Evolutionary conservation across 208 protist genomes (phyloP), one percentile per base, ranked within the genome.

Genomic region (Trypanosomatidae sp.): DNA sequence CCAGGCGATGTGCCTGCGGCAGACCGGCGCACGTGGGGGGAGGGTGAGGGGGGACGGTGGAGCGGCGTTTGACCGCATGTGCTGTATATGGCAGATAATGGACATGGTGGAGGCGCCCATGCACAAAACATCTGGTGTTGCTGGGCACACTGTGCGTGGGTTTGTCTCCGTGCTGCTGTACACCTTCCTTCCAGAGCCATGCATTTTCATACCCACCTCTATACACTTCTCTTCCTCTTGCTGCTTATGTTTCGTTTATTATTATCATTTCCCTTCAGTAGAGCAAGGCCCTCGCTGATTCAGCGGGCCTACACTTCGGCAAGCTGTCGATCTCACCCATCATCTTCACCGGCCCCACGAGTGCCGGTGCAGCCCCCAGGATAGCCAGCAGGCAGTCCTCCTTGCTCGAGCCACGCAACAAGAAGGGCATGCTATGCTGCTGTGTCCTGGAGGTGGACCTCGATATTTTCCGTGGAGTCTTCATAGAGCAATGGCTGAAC

Each of bases 401-500:
- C 15, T 58, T 86, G 5, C 73, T 84, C 0, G 71, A 89, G 59
- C 85, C 81, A 47, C 68, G 68, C 4, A 76, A 79, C 62, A 75
- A 76, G 43, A 82, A 79, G 69, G 64, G 65, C 53, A 70, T 69
- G 66, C 43, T 72, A 19, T 90, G 85, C 55, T 69, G 64, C 67
- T 90, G 82, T 58, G 71, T 87, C 6, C 60, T 78, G 36, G 74
- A 85, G 3, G 82, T 85, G 5, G 78, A 85, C 43, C 58, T 85
- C 9, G 71, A 82, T 28, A 71, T 90, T 13, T 90, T 88, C 60
- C 55, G 76, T 44, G 85, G 85, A 15, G 74, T 83, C 25, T 87
- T 88, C 64, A 72, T 73, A 2, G 74, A 83, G 46, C 79, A 88
- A 43, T 87, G 82, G 80, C 78, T 90, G 0, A 77, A 74, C 25